Evolutionary conservation across 768 basidiomycete species (phyloP).

Genomic region (Boletus coccyginus): DNA sequence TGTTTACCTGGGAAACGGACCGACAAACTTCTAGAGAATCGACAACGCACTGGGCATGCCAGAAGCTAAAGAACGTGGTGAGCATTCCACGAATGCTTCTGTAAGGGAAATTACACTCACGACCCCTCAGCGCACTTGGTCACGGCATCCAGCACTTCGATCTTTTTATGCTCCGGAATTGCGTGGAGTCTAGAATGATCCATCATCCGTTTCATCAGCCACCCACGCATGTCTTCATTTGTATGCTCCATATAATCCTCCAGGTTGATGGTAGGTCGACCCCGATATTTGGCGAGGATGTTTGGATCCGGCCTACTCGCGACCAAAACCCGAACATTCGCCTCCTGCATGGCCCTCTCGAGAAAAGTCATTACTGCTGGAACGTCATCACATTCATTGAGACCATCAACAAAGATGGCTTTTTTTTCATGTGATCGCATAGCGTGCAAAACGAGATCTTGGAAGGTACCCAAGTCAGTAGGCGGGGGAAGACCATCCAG

Average conservation of each 20-base stretch:
- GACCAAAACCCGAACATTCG: conserved; percentile 23
- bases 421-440: conserved; percentile 24
- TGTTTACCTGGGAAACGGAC: conserved; percentile 23
- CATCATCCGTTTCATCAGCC: conserved; percentile 25
- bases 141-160: conserved; percentile 18
- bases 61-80: conserved; percentile 17
- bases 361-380: conserved; percentile 20
- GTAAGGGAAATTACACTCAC: conserved; percentile 9
- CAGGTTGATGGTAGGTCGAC: conserved; percentile 19
- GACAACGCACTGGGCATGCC: conserved; percentile 27
- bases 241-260: conserved; percentile 22
- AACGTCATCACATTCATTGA: conserved; percentile 27
- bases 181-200: conserved; percentile 21
- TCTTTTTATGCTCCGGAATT: conserved; percentile 22
- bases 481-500: conserved; percentile 21
- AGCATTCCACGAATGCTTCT: background rate
- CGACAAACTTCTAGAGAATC: conserved; percentile 27
- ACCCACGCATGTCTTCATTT: conserved; percentile 22
- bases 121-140: conserved; percentile 14
- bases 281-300: conserved; percentile 15
- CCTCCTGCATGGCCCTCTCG: conserved; percentile 20
- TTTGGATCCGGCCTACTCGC: conserved; percentile 22
- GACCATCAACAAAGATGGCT: conserved; percentile 22
- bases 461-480: conserved; percentile 6
- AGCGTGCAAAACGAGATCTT: conserved; percentile 20